Evolutionary conservation across 257 asterid genomes (phyloP).

Genomic region (Solanum medicagineum): DNA sequence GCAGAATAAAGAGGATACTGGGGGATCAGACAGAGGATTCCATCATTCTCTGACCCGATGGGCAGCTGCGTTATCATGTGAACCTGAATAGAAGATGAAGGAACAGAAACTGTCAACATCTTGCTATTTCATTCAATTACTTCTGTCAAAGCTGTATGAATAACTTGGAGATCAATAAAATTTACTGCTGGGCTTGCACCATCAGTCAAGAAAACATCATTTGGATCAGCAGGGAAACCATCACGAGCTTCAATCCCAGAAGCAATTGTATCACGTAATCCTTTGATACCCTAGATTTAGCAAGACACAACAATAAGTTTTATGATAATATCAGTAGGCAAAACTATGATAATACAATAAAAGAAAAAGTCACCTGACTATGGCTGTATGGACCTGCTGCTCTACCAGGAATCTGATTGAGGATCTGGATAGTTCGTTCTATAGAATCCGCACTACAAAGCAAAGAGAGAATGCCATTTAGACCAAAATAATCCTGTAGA

Average conservation of each 20-base stretch:
- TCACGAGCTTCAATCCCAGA: slow-evolving; percentile 95
- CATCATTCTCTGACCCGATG: slow-evolving; percentile 70
- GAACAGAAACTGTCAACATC: background rate
- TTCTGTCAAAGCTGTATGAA: background rate
- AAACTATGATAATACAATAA: background rate
- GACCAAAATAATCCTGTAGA: background rate
- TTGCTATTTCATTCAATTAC: background rate
- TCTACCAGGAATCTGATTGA: slow-evolving; percentile 90
- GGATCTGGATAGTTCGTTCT: slow-evolving; percentile 76
- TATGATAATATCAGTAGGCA: background rate
- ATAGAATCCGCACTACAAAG: slow-evolving; percentile 75
- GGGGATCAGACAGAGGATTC: slow-evolving; percentile 92
- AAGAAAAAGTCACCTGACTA: slow-evolving; percentile 52
- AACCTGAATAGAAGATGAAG: slow-evolving; percentile 33
- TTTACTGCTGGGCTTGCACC: slow-evolving; percentile 98
- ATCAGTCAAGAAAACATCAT: slow-evolving; percentile 92
- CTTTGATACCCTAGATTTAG: slow-evolving; percentile 69
- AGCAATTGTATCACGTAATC: slow-evolving; percentile 80
- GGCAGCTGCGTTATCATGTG: slow-evolving; percentile 98
- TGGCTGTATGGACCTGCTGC: slow-evolving; percentile 98
- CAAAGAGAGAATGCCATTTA: background rate
- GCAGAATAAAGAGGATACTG: slow-evolving; percentile 89
- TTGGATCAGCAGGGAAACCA: slow-evolving; percentile 87
- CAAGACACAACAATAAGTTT: background rate
- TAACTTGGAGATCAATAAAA: background rate